These are phyloP conservation scores for Borovskyia barvae DNA, from an alignment of 208 protist genomes.

Conservation along the genomic window DNA sequence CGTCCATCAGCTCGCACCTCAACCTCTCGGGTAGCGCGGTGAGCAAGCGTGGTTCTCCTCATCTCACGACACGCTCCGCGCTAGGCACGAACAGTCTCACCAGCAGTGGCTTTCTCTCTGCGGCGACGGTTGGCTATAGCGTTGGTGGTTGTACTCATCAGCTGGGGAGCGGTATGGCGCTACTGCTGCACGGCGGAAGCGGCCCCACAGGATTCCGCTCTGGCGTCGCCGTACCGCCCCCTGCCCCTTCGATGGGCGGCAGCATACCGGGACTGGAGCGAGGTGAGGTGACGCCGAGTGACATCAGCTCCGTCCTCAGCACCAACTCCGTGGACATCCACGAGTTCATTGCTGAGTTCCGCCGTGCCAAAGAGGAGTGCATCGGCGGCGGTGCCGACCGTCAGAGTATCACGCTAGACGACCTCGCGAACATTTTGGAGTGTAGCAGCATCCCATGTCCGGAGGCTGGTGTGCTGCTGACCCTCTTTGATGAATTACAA, in stretches of 20 bases:
- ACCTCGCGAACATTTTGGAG: constrained; percentile 62
- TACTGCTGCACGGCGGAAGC: neutral
- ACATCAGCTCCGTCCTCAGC: constrained; percentile 54
- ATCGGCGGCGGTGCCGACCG: constrained; percentile 28
- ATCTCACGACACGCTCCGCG: neutral
- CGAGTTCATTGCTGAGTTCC: constrained; percentile 70
- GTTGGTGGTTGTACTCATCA: neutral
- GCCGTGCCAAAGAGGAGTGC: constrained; percentile 50
- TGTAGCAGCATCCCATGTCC: constrained; percentile 42
- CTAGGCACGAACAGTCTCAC: neutral
- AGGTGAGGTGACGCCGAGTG: constrained; percentile 31
- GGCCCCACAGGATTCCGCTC: neutral
- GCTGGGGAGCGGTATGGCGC: neutral
- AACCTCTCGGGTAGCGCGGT: neutral
- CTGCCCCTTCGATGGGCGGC: constrained; percentile 1
- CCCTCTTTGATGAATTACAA: constrained; percentile 72
- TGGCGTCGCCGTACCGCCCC: neutral
- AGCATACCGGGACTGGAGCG: constrained; percentile 20
- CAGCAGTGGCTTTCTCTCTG: constrained; percentile 4
- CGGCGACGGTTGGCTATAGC: no score
- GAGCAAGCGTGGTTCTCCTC: constrained; percentile 10
- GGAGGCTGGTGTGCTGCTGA: constrained; percentile 49
- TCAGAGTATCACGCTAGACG: constrained; percentile 43
- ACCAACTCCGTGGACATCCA: constrained; percentile 63
- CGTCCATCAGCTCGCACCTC: no score